Evolutionary conservation across 2,329 filamentous ascomycete genomes (phyloP), one percentile per base, ranked within the genome.

Genomic region (Elsinoe fawcettii): DNA sequence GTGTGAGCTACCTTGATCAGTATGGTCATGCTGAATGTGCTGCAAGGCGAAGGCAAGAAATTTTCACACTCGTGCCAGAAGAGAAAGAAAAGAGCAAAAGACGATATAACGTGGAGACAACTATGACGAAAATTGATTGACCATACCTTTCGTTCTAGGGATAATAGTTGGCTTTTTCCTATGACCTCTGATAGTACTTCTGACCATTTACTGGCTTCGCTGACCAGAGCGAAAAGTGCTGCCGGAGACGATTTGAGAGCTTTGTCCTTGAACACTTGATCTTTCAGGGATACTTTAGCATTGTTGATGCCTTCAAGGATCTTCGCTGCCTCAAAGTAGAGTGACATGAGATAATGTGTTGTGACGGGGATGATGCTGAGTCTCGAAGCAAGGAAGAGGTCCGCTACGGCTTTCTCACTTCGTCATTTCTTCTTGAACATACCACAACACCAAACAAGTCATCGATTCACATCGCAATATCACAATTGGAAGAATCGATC

Each of bases 141-240:
- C 34, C 73, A 63, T 70, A 93, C 91, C 83, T 95, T 96, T 62
- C 83, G 85, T 75, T 99, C 93, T 8, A 84, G 74, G n/a, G 80
- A 79, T 34, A 97, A 74, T 34, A 97, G 74, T 2, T 83, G 86
- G 1, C 90, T 81, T 62, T 80, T 83, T 64, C 96, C 90, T 66
- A 99, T 83, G n/a, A 96, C 86, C 66, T 96, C 90, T 66, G 90
- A 90, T 49, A 99, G 74, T 2, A 96, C 78, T 2, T 77, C 70
- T 65, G 91, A 93, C 89, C 92, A 96, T 83, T 96, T 97, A 63
- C 87, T 85, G 1, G 88, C 84, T 72, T 97, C 91, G 20, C 86
- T 81, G 20, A 90, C 86, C 34, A 99, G 77, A 7, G 93, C 93
- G 69, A 93, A 97, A 6, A 97, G 77, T 68, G 95, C 88, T 9